Percentiles rank a stretch among this genome's conserved stretches.
Evolutionary conservation across 805 yeast species (phyloP).

Genomic region (Candida maltosa): DNA sequence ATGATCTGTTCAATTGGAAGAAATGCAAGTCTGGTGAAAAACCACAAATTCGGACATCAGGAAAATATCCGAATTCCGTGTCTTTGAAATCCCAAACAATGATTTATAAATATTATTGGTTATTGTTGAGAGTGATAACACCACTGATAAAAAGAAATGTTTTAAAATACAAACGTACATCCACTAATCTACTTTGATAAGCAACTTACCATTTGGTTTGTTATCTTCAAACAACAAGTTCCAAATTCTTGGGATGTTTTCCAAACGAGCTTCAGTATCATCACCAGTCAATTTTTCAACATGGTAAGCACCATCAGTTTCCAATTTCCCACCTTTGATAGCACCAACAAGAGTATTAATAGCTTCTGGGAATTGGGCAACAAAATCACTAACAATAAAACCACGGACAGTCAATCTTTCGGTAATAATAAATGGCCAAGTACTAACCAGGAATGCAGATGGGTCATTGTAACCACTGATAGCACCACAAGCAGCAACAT

Average conservation of each 20-base stretch:
- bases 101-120: no score
- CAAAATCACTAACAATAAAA: constrained; percentile 47
- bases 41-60: no score
- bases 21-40: no score
- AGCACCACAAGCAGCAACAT: constrained; percentile 60
- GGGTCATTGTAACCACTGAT: constrained; percentile 55
- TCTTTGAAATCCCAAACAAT: no score
- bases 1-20: no score
- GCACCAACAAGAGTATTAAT: constrained; percentile 29
- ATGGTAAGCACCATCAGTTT: constrained; percentile 28
- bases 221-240: constrained; percentile 38
- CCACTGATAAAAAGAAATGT: no score
- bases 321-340: constrained; percentile 40
- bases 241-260: constrained; percentile 48
- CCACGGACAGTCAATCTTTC: constrained; percentile 54
- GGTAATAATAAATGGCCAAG: constrained; percentile 42
- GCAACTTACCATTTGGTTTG: constrained; percentile 47
- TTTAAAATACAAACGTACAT: background rate
- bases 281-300: constrained; percentile 41
- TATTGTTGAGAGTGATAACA: no score
- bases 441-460: constrained; percentile 30
- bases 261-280: constrained; percentile 22
- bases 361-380: constrained; percentile 34
- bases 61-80: no score
- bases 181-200: constrained; percentile 36